Conservation (phyloP, 495 filamentous ascomycete genomes). For the Viridothelium virens region DNA sequence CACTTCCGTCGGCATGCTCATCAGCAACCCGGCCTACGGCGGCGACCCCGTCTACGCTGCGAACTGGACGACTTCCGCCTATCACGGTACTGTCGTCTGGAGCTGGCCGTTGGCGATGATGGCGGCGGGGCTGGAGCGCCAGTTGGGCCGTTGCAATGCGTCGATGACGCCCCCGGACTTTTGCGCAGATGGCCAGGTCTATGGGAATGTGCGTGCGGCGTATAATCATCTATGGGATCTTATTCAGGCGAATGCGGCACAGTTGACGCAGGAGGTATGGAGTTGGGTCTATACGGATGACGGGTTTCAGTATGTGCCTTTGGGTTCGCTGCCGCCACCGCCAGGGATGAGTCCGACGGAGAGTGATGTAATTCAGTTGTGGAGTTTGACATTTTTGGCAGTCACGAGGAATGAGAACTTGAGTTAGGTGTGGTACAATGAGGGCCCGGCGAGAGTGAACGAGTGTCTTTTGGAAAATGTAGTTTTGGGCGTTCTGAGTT, state of each 20-base stretch:
- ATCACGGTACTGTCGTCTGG: slow-evolving; percentile 62
- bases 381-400: slow-evolving; percentile 51
- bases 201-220: slow-evolving; percentile 44
- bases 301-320: slow-evolving; percentile 43
- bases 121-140: slow-evolving; percentile 44
- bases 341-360: slow-evolving; percentile 43
- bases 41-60: slow-evolving; percentile 36
- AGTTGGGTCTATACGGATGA: slow-evolving; percentile 49
- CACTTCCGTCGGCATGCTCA: slow-evolving; percentile 48
- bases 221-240: slow-evolving; percentile 56
- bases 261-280: slow-evolving; percentile 56
- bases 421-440: neutral
- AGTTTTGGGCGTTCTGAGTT: too few species aligned
- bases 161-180: slow-evolving; percentile 42
- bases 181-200: slow-evolving; percentile 42
- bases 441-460: too few species aligned
- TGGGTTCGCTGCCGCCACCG: slow-evolving; percentile 47
- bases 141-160: slow-evolving; percentile 28
- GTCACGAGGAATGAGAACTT: slow-evolving; percentile 37
- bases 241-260: slow-evolving; percentile 46
- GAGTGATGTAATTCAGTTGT: slow-evolving; percentile 47
- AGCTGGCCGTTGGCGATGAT: slow-evolving; percentile 60
- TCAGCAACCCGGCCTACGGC: slow-evolving; percentile 57
- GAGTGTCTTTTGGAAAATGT: too few species aligned
- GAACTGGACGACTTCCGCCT: slow-evolving; percentile 50